Conservation (phyloP, 1,284 basidiomycete genomes). For the Pholiota adiposa region DNA sequence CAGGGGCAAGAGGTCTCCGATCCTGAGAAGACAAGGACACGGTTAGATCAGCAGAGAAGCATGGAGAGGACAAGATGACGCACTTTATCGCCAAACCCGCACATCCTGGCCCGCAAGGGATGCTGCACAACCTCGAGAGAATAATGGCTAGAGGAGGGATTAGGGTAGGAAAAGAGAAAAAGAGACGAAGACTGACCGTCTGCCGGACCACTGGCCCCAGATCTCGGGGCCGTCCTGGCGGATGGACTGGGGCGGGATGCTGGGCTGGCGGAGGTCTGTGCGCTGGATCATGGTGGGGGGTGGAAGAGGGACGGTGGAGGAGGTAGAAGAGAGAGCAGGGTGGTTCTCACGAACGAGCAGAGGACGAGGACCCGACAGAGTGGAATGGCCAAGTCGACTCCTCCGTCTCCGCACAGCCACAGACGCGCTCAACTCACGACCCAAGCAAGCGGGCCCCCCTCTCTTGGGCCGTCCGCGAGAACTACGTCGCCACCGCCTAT, state of each 20-base stretch:
- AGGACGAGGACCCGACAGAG: constrained; percentile 39
- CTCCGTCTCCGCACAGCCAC: constrained; percentile 18
- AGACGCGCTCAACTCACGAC: constrained; percentile 10
- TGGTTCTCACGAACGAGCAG: constrained; percentile 22
- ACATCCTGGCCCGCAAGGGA: constrained; percentile 88
- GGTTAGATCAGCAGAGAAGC: constrained; percentile 17
- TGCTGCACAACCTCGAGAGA: constrained; percentile 85
- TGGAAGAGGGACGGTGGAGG: constrained; percentile 19
- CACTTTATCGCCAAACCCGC: constrained; percentile 94
- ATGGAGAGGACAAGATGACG: constrained; percentile 12
- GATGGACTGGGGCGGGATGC: constrained; percentile 31
- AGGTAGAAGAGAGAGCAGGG: constrained; percentile 9
- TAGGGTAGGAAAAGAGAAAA: constrained; percentile 13
- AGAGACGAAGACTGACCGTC: constrained; percentile 48
- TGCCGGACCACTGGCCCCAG: constrained; percentile 65
- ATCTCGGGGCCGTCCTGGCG: constrained; percentile 47
- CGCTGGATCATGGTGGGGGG: constrained; percentile 60
- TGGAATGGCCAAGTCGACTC: constrained; percentile 33
- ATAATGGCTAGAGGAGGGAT: constrained; percentile 61
- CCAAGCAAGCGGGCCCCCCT: constrained; percentile 22
- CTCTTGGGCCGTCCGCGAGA: constrained; percentile 16
- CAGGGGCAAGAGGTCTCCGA: constrained; percentile 87
- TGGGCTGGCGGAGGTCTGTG: constrained; percentile 42
- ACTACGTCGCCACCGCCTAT: background rate
- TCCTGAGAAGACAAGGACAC: constrained; percentile 56